Conservation (phyloP, 2,329 filamentous ascomycete species). For the Bipolaris sorokiniana region DNA sequence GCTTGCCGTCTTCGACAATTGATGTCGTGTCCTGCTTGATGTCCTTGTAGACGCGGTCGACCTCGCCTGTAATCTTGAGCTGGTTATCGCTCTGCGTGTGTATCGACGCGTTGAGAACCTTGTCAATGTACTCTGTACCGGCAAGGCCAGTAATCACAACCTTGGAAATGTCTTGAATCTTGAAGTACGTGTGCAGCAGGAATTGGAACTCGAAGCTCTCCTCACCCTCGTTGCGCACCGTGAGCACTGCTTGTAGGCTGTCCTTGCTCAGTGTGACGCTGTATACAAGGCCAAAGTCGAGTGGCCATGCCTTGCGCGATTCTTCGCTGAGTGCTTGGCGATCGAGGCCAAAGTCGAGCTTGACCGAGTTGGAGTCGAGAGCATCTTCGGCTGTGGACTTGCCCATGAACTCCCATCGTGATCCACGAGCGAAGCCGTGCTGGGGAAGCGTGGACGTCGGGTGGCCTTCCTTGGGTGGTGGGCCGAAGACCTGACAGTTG, state of each 20-base stretch:
- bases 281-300: conserved; percentile 89
- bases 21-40: conserved; percentile 67
- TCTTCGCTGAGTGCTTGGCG: conserved; percentile 72
- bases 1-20: conserved; percentile 67
- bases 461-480: conserved; percentile 73
- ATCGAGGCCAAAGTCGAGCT: conserved; percentile 94
- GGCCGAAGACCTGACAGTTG: conserved; percentile 74
- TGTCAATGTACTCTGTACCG: conserved; percentile 80
- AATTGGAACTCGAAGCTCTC: conserved; percentile 89
- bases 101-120: conserved; percentile 69
- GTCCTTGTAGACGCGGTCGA: conserved; percentile 83
- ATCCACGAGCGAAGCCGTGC: conserved; percentile 92
- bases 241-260: conserved; percentile 78
- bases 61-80: conserved; percentile 76
- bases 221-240: conserved; percentile 86
- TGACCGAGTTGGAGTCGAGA: conserved; percentile 65
- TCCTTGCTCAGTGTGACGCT: conserved; percentile 82
- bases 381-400: conserved; percentile 75
- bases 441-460: conserved; percentile 82
- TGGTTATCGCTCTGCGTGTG: conserved; percentile 69
- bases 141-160: conserved; percentile 77
- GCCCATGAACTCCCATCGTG: conserved; percentile 91
- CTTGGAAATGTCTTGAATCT: conserved; percentile 79
- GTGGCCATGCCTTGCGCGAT: conserved; percentile 77
- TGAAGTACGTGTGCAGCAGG: conserved; percentile 89